Base-by-base conservation (phyloP, 2,329 filamentous ascomycete species). In the Talaromyces albobiverticillius region DNA sequence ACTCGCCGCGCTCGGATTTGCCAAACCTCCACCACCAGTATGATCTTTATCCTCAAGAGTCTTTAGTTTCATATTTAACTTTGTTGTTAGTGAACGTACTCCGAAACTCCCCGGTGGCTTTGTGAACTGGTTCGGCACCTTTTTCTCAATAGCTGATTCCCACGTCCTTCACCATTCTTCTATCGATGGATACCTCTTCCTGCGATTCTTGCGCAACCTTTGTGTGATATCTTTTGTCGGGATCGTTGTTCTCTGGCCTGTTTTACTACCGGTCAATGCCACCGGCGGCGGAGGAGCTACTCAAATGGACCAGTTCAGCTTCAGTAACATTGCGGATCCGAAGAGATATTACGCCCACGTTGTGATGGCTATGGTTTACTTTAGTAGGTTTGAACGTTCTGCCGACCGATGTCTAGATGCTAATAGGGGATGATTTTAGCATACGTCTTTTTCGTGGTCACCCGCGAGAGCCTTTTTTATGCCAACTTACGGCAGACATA, bases 401-500 rank as follows among this genome's bases (percentile, higher is more conserved):
- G 36, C 23, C 53, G 61, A 48, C n/a, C n/a, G n/a, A n/a, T n/a
- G n/a, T n/a, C n/a, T n/a, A n/a, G n/a, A n/a, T n/a, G 66, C 56
- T 13, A 32, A 2, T 29, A 5, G 5, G 32, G 16, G n/a, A 14
- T 36, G 32, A 36, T 40, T 10, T 7, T 23, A 76, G 75, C 85
- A 36, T 96, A 96, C 67, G 81, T 97, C 54, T 85, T 96, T 66
- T 93, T 90, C 69, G 86, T 90, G 61, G 83, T 97, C 56, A 86
- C 89, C 45, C 84, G 93, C 48, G 93, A 97, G 71, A 87, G 86
- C 65, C 87, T 97, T 62, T 95, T 87, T 78, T 95, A 90, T 71
- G 86, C 95, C 71, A 95, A 94, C 63, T 75, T 96, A 22, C 88
- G 92, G 55, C 92, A 96, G 73, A 92, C 92, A 1, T 96, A 93